phyloP scores from a whole-genome alignment of 2,329 filamentous ascomycete genomes.

The Alternaria burnsii region DNA sequence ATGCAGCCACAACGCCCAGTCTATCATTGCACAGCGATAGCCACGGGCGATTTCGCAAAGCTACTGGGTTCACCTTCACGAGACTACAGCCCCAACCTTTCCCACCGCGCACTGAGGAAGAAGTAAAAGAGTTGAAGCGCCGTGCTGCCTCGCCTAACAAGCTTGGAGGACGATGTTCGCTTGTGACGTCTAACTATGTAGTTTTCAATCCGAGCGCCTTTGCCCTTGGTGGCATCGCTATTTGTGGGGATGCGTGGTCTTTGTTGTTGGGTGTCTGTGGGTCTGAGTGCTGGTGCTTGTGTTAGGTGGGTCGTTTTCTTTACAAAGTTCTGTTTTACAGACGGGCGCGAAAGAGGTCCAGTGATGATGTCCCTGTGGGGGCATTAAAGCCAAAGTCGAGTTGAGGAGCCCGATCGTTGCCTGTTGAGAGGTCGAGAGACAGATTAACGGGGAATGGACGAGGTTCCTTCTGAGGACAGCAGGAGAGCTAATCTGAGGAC shows the following conservation, averaged over 20 bases:
- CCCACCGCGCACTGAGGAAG: constrained; percentile 44
- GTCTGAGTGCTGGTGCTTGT: constrained; percentile 18
- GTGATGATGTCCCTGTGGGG: constrained; percentile 45
- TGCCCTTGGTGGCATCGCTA: constrained; percentile 19
- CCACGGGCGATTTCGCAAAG: constrained; percentile 20
- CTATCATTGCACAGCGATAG: constrained; percentile 30
- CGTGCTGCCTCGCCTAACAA: constrained; percentile 22
- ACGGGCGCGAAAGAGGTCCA: constrained; percentile 36
- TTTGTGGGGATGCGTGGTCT: constrained; percentile 37
- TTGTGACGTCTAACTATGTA: constrained; percentile 40
- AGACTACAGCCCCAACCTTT: constrained; percentile 26
- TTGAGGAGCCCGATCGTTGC: constrained; percentile 35
- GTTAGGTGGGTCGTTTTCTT: constrained; percentile 19
- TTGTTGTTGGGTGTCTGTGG: constrained; percentile 33
- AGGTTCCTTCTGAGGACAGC: constrained; percentile 45
- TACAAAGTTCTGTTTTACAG: constrained; percentile 15
- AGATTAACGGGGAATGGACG: constrained; percentile 20
- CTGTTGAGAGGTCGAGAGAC: constrained; percentile 23
- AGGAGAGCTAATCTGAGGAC: constrained; percentile 50
- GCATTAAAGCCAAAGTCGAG: constrained; percentile 49
- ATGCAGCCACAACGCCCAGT: constrained; percentile 25
- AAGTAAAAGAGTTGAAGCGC: constrained; percentile 47
- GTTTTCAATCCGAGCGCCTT: constrained; percentile 50
- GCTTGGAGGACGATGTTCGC: constrained; percentile 32
- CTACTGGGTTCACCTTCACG: constrained; percentile 26